Conservation (phyloP, 345 rosid genomes). For the Streptanthus diversifolius region DNA sequence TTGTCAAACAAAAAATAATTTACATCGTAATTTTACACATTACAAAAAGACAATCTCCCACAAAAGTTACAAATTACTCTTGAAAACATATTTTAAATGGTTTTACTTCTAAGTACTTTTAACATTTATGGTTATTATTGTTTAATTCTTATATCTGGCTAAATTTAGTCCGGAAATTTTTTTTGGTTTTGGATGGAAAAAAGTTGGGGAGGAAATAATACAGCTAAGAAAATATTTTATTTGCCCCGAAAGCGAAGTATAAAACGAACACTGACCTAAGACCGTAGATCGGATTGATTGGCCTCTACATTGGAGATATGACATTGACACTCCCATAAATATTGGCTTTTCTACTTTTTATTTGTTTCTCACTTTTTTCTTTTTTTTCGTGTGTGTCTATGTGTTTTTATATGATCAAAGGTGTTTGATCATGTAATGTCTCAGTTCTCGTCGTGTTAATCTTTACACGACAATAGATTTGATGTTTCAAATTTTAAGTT, state of each 20-base stretch:
- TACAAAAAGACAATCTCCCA: not conserved
- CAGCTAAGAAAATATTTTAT: constrained; percentile 2
- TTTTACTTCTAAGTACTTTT: not conserved
- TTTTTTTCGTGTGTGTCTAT: not conserved
- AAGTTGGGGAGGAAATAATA: not conserved
- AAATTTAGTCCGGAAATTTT: not conserved
- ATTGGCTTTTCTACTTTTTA: constrained; percentile 31
- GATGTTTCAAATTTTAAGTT: constrained; percentile 29
- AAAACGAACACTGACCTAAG: constrained; percentile 18
- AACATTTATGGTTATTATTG: not conserved
- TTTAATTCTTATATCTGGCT: not conserved
- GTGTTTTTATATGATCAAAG: constrained; percentile 9
- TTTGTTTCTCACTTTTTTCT: not conserved
- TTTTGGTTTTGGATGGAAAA: not conserved
- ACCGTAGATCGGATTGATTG: constrained; percentile 32
- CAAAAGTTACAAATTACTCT: not conserved
- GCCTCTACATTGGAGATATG: constrained; percentile 34
- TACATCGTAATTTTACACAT: not conserved
- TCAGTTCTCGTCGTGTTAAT: constrained; percentile 23
- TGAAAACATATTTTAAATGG: not conserved
- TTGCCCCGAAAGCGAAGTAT: constrained; percentile 15
- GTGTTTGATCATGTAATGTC: constrained; percentile 22
- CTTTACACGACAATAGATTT: constrained; percentile 31
- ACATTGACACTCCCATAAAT: constrained; percentile 37
- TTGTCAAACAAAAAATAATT: too few relatives aligned